A percentile compares a stretch with the other conserved stretches of the same genome.
These are phyloP conservation scores for Prunus kanzakura DNA, from an alignment of 306 rosid species.

Conservation along the genomic window DNA sequence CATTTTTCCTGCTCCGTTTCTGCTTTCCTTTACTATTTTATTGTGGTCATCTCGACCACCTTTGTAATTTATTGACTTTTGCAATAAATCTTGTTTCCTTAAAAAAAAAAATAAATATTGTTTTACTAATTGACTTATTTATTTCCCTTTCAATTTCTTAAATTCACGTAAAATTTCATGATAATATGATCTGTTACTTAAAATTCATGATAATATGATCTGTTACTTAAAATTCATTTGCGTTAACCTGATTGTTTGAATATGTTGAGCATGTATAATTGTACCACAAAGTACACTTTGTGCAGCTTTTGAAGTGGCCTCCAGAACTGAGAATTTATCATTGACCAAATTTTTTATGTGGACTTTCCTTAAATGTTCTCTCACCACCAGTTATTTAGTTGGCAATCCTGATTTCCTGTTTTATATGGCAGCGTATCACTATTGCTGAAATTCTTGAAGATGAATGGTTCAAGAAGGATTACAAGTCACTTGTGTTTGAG, in stretches of 20 bases:
- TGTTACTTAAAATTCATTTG: neutral
- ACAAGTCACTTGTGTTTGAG: constrained; percentile 76
- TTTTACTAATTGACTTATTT: no score
- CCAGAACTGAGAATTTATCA: neutral
- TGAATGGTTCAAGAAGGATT: constrained; percentile 92
- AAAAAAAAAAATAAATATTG: no score
- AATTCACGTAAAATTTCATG: no score
- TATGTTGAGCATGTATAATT: constrained; percentile 1
- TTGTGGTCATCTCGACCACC: no score
- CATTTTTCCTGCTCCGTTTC: no score
- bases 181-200: no score
- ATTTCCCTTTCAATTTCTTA: no score
- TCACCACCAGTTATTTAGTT: constrained; percentile 9
- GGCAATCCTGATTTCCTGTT: constrained; percentile 20
- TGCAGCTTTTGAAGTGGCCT: neutral
- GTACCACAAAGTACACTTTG: neutral
- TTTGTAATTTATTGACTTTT: no score
- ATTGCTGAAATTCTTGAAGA: constrained; percentile 71
- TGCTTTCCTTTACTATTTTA: no score
- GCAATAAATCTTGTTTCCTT: no score
- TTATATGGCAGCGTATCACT: constrained; percentile 74
- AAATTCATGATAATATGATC: no score
- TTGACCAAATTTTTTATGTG: neutral
- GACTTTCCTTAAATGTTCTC: neutral
- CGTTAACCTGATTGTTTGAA: neutral